Conservation (phyloP, 805 yeast genomes). For the Dipodascus albidus region DNA sequence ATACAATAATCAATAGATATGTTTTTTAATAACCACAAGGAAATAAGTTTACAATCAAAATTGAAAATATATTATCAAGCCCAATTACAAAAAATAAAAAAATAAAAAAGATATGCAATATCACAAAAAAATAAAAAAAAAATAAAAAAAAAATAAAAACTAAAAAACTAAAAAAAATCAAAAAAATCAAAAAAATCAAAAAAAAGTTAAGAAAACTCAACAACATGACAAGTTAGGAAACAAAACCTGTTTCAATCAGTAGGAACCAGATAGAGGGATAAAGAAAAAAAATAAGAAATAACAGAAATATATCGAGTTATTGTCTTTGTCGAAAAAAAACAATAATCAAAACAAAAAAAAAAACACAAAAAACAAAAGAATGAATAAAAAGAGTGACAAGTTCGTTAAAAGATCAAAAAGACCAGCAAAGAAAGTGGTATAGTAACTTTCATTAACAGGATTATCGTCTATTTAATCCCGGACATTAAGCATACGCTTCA, state of each 20-base stretch:
- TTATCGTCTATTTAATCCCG: neutral
- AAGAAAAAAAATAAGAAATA: neutral
- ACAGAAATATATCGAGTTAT: neutral
- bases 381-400: neutral
- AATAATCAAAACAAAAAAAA: neutral
- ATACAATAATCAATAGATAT: too few species aligned
- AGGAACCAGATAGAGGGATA: neutral
- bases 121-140: neutral
- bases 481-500: constrained; percentile 1
- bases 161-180: neutral
- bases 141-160: neutral
- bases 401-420: neutral
- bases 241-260: neutral
- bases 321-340: neutral
- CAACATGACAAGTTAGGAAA: neutral
- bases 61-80: neutral
- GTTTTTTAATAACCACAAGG: too few species aligned
- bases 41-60: too few species aligned
- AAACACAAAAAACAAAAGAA: neutral
- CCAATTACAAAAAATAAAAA: neutral
- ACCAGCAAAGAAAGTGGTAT: neutral
- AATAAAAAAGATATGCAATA: neutral
- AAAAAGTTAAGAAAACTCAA: neutral
- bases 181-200: neutral
- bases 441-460: neutral